A percentile compares a stretch with the other conserved stretches of the same genome.
phyloP scores from a whole-genome alignment of 139 green algal genomes.

The Yamagishiella unicocca region DNA sequence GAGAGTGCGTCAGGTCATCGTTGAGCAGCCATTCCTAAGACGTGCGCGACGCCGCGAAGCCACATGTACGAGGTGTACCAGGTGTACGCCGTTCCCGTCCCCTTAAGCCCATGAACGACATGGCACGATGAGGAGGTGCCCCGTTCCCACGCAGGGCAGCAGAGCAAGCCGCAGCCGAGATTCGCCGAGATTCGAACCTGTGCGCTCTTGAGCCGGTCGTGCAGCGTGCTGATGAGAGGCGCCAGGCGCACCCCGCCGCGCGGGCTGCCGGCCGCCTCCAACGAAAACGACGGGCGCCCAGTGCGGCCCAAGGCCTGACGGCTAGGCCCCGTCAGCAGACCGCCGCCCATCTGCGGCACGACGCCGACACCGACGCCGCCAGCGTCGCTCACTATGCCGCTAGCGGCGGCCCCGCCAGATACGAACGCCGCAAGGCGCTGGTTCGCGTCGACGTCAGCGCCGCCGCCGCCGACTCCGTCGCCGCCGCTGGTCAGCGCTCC shows the following conservation, averaged over 20 bases:
- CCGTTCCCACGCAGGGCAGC: too few species aligned
- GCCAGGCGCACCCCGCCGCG: slow-evolving; percentile 2
- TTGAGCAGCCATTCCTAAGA: too few species aligned
- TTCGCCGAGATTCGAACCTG: neutral
- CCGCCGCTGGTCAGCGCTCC: neutral
- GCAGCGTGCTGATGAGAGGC: slow-evolving; percentile 33
- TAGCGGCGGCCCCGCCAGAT: neutral
- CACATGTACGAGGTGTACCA: too few species aligned
- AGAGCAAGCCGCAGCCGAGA: too few species aligned
- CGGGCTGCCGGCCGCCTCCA: slow-evolving; percentile 1
- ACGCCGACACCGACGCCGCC: neutral
- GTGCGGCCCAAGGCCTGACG: neutral
- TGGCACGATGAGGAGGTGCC: too few species aligned
- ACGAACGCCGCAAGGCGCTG: slow-evolving; percentile 20
- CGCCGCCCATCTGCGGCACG: neutral
- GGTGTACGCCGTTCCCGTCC: too few species aligned
- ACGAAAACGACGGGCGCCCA: neutral
- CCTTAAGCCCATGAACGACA: too few species aligned
- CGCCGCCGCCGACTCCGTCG: neutral
- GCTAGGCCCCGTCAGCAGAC: neutral
- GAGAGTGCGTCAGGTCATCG: too few species aligned
- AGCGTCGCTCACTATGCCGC: too few species aligned
- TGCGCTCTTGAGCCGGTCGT: slow-evolving; percentile 41
- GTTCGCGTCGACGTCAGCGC: neutral
- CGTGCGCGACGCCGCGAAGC: too few species aligned